phyloP scores from a whole-genome alignment of 208 protist species.

The Acanthamoeba sp. region DNA sequence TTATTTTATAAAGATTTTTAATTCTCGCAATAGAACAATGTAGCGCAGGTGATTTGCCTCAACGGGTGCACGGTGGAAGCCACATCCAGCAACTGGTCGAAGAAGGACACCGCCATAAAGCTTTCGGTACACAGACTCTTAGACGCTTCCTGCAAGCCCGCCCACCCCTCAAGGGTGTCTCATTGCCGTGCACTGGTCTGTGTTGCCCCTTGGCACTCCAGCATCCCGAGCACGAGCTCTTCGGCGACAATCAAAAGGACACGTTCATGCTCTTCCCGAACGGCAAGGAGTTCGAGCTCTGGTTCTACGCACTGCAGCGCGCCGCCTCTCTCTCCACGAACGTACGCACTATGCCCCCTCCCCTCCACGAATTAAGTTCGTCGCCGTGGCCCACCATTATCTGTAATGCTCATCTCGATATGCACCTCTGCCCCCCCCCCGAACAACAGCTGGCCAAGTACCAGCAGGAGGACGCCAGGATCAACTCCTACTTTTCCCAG shows the following conservation, averaged over 20 bases:
- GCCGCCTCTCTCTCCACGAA: neutral
- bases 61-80: constrained; percentile 35
- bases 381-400: no score
- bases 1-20: no score
- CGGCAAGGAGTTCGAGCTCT: constrained; percentile 64
- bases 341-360: neutral
- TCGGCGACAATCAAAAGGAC: neutral
- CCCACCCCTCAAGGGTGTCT: neutral
- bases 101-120: constrained; percentile 46
- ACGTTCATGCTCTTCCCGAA: constrained; percentile 31
- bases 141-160: neutral
- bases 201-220: neutral
- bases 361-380: no score
- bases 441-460: constrained; percentile 30
- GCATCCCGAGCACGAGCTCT: constrained; percentile 38
- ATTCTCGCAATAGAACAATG: constrained; percentile 37
- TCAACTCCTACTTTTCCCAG: constrained; percentile 53
- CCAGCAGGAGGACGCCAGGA: constrained; percentile 6
- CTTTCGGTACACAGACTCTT: neutral
- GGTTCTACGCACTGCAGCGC: constrained; percentile 27
- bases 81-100: neutral
- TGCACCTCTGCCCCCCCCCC: neutral
- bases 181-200: neutral
- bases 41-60: constrained; percentile 41
- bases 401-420: neutral